Conservation (phyloP, 2,329 filamentous ascomycete species). For the Aschersonia sp. region DNA sequence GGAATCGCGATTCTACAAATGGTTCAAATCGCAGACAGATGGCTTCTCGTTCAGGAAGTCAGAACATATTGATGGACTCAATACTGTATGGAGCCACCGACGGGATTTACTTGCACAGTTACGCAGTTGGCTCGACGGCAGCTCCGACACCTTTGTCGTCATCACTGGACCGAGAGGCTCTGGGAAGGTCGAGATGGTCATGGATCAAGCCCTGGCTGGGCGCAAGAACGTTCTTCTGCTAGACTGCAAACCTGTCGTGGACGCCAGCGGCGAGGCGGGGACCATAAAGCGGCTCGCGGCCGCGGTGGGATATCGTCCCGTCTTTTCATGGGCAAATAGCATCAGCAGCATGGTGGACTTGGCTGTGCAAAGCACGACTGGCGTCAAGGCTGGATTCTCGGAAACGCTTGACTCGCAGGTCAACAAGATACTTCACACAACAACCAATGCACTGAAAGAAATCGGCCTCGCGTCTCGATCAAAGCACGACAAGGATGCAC, state of each 20-base stretch:
- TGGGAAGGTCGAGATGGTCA: constrained; percentile 75
- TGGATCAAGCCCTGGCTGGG: constrained; percentile 69
- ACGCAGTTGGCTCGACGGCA: constrained; percentile 75
- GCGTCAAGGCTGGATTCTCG: constrained; percentile 86
- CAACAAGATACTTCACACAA: constrained; percentile 78
- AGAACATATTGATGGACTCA: constrained; percentile 53
- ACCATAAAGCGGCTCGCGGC: constrained; percentile 71
- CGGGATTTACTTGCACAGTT: constrained; percentile 71
- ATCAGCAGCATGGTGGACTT: constrained; percentile 86
- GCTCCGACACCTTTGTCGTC: constrained; percentile 82
- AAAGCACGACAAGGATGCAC: constrained; percentile 59
- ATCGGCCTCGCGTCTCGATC: constrained; percentile 57
- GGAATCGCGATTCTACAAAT: constrained; percentile 61
- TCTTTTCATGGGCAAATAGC: constrained; percentile 95
- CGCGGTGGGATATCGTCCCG: constrained; percentile 78
- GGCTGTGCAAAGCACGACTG: constrained; percentile 84
- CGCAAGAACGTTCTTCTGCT: constrained; percentile 68
- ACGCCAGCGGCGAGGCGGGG: constrained; percentile 74
- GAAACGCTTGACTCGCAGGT: constrained; percentile 85
- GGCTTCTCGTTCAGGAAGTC: constrained; percentile 49
- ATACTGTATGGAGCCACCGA: constrained; percentile 78
- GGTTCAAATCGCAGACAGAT: constrained; percentile 54
- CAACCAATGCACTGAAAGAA: constrained; percentile 62
- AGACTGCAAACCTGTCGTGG: constrained; percentile 87
- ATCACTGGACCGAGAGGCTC: constrained; percentile 86